Conservation (phyloP, 352 stramenopile species). For the Halophytophthora polymorphica region DNA sequence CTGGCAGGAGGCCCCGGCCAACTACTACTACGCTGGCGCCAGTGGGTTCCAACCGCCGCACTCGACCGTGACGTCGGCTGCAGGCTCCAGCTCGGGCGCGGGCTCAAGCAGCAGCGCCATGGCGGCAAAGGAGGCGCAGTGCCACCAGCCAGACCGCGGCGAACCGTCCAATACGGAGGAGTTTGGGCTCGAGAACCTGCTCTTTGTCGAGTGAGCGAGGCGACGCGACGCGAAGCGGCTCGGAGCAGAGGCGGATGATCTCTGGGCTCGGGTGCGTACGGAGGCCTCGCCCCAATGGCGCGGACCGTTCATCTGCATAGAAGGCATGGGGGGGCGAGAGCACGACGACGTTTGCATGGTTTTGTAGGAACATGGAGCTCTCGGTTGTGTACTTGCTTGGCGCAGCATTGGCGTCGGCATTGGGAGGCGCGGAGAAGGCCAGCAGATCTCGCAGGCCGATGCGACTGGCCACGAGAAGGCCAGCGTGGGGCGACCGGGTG, state of each 20-base stretch:
- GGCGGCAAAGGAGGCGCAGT: slow-evolving; percentile 22
- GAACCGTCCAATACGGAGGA: slow-evolving; percentile 49
- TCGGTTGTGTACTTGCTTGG: no score
- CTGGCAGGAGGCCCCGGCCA: slow-evolving; percentile 33
- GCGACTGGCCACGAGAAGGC: no score
- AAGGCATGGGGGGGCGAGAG: no score
- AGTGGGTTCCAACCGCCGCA: slow-evolving; percentile 4
- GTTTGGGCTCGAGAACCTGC: slow-evolving; percentile 61
- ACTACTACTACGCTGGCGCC: slow-evolving; percentile 10
- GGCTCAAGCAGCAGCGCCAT: background rate
- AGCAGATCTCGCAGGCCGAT: no score
- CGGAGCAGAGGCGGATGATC: slow-evolving; percentile 1
- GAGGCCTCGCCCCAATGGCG: no score
- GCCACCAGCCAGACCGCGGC: slow-evolving; percentile 36
- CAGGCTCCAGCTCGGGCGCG: background rate
- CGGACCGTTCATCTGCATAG: no score
- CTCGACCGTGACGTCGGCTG: slow-evolving; percentile 18
- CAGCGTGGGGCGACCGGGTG: slow-evolving; percentile 22
- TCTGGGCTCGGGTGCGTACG: slow-evolving; percentile 1
- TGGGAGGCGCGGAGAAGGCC: no score
- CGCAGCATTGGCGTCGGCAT: no score
- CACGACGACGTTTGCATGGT: no score
- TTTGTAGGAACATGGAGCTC: no score
- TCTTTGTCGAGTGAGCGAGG: slow-evolving; percentile 64
- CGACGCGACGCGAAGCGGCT: background rate